phyloP scores from a whole-genome alignment of 345 rosid genomes.

The Ailanthus altissimus region DNA sequence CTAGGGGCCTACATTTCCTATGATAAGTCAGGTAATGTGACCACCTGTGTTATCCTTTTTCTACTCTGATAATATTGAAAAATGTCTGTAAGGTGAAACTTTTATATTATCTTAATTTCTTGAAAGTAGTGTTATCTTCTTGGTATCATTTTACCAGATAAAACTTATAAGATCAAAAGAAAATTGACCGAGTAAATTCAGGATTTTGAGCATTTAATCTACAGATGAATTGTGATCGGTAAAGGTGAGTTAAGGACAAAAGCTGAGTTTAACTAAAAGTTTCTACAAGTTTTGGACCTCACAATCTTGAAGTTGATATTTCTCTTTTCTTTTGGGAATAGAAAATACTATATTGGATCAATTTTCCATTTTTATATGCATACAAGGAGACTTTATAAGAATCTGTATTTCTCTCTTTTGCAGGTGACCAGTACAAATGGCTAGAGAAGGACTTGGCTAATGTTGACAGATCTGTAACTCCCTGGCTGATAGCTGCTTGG shows the following conservation, averaged over 20 bases:
- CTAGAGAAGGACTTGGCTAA: constrained; percentile 64
- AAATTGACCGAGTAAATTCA: neutral
- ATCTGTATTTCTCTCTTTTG: constrained; percentile 15
- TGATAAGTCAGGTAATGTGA: constrained; percentile 52
- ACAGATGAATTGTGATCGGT: neutral
- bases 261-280: neutral
- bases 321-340: neutral
- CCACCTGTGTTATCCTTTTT: neutral
- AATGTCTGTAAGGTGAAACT: neutral
- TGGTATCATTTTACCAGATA: neutral
- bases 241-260: constrained; percentile 3
- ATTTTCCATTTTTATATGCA: neutral
- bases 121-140: neutral
- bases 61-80: neutral
- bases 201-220: neutral
- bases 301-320: neutral
- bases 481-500: constrained; percentile 91
- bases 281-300: neutral
- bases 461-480: constrained; percentile 71
- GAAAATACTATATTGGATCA: neutral
- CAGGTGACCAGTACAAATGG: constrained; percentile 88
- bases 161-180: neutral
- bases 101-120: neutral
- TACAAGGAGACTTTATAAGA: neutral
- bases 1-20: constrained; percentile 74